phyloP scores from a whole-genome alignment of 495 filamentous ascomycete genomes.

The Cetradonia linearis region DNA sequence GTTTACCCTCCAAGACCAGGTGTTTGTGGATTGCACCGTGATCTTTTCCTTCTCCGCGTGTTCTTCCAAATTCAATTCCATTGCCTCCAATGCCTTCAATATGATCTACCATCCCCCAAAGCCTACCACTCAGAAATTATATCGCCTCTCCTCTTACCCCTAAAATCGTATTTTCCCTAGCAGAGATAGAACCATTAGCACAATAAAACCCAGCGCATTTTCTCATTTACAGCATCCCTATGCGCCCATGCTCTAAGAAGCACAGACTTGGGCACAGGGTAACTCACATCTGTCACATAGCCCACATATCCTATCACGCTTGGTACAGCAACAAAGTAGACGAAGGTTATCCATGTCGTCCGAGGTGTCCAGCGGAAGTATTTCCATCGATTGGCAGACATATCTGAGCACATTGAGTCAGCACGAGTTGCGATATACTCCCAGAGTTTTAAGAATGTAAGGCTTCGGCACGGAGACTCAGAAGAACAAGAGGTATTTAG shows the following conservation, averaged over 20 bases:
- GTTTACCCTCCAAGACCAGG: neutral
- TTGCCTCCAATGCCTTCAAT: neutral
- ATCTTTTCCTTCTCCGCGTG: neutral
- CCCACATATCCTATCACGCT: conserved; percentile 55
- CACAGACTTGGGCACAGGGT: neutral
- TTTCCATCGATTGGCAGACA: conserved; percentile 77
- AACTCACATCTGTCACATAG: conserved; percentile 72
- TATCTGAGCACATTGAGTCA: conserved; percentile 44
- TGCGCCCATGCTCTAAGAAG: neutral
- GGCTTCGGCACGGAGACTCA: neutral
- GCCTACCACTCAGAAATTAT: conserved; percentile 62
- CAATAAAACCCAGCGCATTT: neutral
- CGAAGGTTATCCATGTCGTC: conserved; percentile 66
- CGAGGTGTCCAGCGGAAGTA: conserved; percentile 88
- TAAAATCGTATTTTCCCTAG: conserved; percentile 77
- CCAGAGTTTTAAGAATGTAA: too few relatives aligned
- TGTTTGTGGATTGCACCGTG: neutral
- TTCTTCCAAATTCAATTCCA: neutral
- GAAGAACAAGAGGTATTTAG: conserved; percentile 18
- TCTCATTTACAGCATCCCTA: too few relatives aligned
- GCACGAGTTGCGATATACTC: neutral
- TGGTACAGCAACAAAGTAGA: conserved; percentile 64
- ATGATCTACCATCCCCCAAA: neutral
- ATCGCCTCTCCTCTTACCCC: conserved; percentile 81
- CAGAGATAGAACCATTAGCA: conserved; percentile 5